Evolutionary conservation across 2,329 filamentous ascomycete genomes (phyloP).

Genomic region (Davidsoniella virescens): DNA sequence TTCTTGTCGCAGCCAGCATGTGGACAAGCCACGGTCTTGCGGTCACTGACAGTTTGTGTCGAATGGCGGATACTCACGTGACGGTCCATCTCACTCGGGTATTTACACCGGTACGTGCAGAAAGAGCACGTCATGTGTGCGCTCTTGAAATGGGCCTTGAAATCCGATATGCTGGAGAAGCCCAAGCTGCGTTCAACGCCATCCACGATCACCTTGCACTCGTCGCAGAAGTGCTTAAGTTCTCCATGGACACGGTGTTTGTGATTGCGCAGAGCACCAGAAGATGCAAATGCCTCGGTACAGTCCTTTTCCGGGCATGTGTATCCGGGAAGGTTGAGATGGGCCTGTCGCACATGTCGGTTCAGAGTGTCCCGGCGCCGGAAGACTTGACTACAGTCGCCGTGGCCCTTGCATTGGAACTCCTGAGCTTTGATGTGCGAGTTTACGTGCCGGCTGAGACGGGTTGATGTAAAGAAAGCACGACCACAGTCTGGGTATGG

Average conservation of each 20-base stretch:
- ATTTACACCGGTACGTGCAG: conserved; percentile 53
- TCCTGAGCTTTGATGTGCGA: conserved; percentile 64
- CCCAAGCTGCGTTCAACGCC: conserved; percentile 29
- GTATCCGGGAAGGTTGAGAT: conserved; percentile 56
- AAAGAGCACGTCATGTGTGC: conserved; percentile 62
- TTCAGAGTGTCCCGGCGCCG: conserved; percentile 76
- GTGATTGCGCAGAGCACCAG: conserved; percentile 55
- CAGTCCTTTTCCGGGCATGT: conserved; percentile 49
- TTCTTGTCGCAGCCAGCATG: conserved; percentile 52
- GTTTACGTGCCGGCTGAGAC: conserved; percentile 60
- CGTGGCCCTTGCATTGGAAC: conserved; percentile 54
- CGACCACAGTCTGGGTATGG: conserved; percentile 58
- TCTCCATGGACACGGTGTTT: conserved; percentile 52
- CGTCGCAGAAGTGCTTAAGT: conserved; percentile 57
- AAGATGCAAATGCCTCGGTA: conserved; percentile 54
- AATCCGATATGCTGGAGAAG: conserved; percentile 55
- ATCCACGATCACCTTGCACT: conserved; percentile 39
- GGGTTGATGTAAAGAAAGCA: conserved; percentile 64
- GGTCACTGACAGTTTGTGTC: conserved; percentile 40
- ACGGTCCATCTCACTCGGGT: conserved; percentile 50
- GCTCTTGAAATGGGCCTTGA: conserved; percentile 57
- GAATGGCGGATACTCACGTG: conserved; percentile 70
- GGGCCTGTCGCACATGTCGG: conserved; percentile 62
- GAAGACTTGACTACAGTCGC: conserved; percentile 60
- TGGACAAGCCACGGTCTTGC: conserved; percentile 51